These are phyloP conservation scores for Penicillium oxalicum DNA, from an alignment of 2,329 filamentous ascomycete species.

Conservation along the genomic window DNA sequence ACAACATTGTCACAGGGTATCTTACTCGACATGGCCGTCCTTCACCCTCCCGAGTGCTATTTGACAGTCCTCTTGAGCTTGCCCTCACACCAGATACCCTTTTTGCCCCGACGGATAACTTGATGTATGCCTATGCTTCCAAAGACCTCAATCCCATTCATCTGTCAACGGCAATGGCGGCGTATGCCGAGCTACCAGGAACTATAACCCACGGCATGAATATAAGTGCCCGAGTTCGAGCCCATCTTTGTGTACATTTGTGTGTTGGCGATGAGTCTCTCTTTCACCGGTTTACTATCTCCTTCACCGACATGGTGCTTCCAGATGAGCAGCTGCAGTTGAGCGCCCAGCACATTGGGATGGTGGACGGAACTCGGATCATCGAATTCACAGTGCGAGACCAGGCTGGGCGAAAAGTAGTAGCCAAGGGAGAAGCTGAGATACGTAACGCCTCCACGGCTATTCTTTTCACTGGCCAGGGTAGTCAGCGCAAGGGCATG, in stretches of 20 bases:
- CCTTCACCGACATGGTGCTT: slow-evolving; percentile 89
- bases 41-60: neutral
- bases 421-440: slow-evolving; percentile 84
- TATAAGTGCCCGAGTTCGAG: slow-evolving; percentile 86
- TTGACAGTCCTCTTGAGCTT: neutral
- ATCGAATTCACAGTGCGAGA: slow-evolving; percentile 71
- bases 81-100: neutral
- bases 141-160: slow-evolving; percentile 97
- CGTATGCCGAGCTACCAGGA: slow-evolving; percentile 83
- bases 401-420: slow-evolving; percentile 87
- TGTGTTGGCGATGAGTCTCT: slow-evolving; percentile 90
- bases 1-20: neutral
- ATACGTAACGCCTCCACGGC: slow-evolving; percentile 93
- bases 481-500: slow-evolving; percentile 97
- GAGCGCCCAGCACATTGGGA: neutral
- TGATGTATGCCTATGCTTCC: slow-evolving; percentile 89
- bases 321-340: slow-evolving; percentile 66
- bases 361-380: slow-evolving; percentile 45
- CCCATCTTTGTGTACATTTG: slow-evolving; percentile 84
- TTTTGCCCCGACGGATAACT: slow-evolving; percentile 81
- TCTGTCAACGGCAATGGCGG: slow-evolving; percentile 91
- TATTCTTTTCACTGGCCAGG: slow-evolving; percentile 95
- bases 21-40: neutral
- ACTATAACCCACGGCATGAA: slow-evolving; percentile 99
- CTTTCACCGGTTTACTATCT: slow-evolving; percentile 88